These are phyloP conservation scores for Amanita rimosa DNA, from an alignment of 768 basidiomycete species.

Conservation along the genomic window DNA sequence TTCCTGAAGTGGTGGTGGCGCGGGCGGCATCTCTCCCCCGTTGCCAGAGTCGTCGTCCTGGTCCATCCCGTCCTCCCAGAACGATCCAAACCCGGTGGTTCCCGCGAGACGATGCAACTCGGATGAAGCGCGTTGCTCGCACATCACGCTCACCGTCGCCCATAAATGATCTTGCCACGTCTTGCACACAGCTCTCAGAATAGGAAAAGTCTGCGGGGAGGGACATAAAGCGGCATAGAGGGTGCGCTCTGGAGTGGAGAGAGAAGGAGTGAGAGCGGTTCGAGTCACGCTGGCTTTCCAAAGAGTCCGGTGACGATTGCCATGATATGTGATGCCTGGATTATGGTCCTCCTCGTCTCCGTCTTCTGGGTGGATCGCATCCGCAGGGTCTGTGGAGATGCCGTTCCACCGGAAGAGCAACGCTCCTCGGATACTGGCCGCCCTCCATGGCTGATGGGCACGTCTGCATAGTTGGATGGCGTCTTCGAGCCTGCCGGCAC, in stretches of 20 bases:
- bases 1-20: neutral
- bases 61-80: slow-evolving; percentile 54
- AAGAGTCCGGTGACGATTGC: slow-evolving; percentile 65
- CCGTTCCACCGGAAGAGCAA: slow-evolving; percentile 66
- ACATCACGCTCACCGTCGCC: slow-evolving; percentile 75
- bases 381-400: slow-evolving; percentile 21
- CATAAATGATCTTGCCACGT: slow-evolving; percentile 97
- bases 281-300: slow-evolving; percentile 86
- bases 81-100: slow-evolving; percentile 24
- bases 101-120: slow-evolving; percentile 59
- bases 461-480: slow-evolving; percentile 74
- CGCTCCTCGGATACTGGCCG: slow-evolving; percentile 80
- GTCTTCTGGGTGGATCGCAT: slow-evolving; percentile 20
- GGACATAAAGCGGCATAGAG: slow-evolving; percentile 82
- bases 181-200: slow-evolving; percentile 64
- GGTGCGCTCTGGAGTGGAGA: slow-evolving; percentile 55
- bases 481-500: slow-evolving; percentile 77
- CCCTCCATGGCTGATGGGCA: slow-evolving; percentile 87
- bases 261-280: slow-evolving; percentile 46
- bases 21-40: neutral
- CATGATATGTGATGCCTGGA: slow-evolving; percentile 33
- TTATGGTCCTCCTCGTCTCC: slow-evolving; percentile 33
- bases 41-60: slow-evolving; percentile 12
- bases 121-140: slow-evolving; percentile 69
- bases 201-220: slow-evolving; percentile 48